Evolutionary conservation across 129 eudicot genomes (phyloP).

Genomic region (Flaveria trinervia): DNA sequence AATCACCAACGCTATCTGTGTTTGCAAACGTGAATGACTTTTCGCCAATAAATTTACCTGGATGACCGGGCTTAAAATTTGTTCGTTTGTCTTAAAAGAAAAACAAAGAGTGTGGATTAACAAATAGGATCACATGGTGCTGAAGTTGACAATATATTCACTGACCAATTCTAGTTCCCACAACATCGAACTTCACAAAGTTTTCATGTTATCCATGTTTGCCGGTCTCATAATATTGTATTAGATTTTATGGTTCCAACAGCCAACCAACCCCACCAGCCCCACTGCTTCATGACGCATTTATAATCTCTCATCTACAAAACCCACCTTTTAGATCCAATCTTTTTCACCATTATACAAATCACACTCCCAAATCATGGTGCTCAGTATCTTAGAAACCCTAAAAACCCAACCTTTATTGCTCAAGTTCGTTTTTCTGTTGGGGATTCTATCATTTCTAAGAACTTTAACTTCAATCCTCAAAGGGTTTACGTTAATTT

Average conservation of each 20-base stretch:
- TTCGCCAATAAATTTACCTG: too few relatives aligned
- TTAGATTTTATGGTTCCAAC: constrained; percentile 34
- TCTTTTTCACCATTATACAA: constrained; percentile 14
- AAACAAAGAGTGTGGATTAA: too few relatives aligned
- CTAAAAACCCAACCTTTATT: constrained; percentile 73
- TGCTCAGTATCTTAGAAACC: constrained; percentile 38
- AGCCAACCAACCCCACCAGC: constrained; percentile 26
- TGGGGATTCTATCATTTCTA: constrained; percentile 51
- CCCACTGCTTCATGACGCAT: neutral
- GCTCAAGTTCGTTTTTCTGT: constrained; percentile 45
- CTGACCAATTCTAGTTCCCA: neutral
- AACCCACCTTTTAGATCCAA: constrained; percentile 34
- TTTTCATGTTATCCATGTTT: constrained; percentile 17
- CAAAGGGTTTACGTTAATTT: constrained; percentile 77
- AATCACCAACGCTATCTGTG: too few relatives aligned
- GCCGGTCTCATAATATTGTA: neutral
- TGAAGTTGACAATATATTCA: too few relatives aligned
- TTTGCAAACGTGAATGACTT: too few relatives aligned
- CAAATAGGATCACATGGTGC: too few relatives aligned
- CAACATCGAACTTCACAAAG: neutral
- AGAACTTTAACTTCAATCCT: constrained; percentile 50
- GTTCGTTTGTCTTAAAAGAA: too few relatives aligned
- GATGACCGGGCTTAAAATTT: too few relatives aligned
- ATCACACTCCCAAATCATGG: constrained; percentile 26
- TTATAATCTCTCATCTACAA: constrained; percentile 16